Evolutionary conservation across 169 alveolate genomes (phyloP).

Genomic region (Cryptosporidium canis): DNA sequence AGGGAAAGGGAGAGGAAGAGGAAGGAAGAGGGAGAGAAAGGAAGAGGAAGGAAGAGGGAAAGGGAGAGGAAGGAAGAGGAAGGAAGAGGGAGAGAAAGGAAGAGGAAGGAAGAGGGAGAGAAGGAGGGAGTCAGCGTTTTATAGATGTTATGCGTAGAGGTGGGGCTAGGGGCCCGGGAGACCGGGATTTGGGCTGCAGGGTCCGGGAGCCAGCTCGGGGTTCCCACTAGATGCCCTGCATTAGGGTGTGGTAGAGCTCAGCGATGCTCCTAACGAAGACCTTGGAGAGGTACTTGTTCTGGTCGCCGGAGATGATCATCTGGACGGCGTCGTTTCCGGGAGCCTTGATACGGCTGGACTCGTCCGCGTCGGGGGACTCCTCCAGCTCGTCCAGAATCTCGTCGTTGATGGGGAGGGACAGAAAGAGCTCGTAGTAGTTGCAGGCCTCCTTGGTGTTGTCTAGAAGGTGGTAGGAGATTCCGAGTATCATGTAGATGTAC

Average conservation of each 20-base stretch:
- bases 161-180: too few relatives aligned
- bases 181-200: too few relatives aligned
- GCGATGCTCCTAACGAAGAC: slow-evolving; percentile 29
- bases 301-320: slow-evolving; percentile 19
- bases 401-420: slow-evolving; percentile 35
- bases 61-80: too few relatives aligned
- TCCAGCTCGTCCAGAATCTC: slow-evolving; percentile 29
- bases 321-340: slow-evolving; percentile 41
- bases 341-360: neutral
- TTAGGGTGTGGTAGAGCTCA: slow-evolving; percentile 34
- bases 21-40: too few relatives aligned
- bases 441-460: slow-evolving; percentile 39
- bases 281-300: slow-evolving; percentile 5
- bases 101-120: too few relatives aligned
- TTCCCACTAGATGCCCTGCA: neutral
- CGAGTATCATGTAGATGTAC: slow-evolving; percentile 28
- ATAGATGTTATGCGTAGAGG: too few relatives aligned
- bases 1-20: too few relatives aligned
- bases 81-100: too few relatives aligned
- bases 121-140: too few relatives aligned
- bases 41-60: too few relatives aligned
- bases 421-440: slow-evolving; percentile 39
- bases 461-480: slow-evolving; percentile 35
- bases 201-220: neutral
- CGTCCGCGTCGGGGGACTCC: slow-evolving; percentile 10